Evolutionary conservation across 106 monocot species (phyloP).

Genomic region (Hemerocallis citrina): DNA sequence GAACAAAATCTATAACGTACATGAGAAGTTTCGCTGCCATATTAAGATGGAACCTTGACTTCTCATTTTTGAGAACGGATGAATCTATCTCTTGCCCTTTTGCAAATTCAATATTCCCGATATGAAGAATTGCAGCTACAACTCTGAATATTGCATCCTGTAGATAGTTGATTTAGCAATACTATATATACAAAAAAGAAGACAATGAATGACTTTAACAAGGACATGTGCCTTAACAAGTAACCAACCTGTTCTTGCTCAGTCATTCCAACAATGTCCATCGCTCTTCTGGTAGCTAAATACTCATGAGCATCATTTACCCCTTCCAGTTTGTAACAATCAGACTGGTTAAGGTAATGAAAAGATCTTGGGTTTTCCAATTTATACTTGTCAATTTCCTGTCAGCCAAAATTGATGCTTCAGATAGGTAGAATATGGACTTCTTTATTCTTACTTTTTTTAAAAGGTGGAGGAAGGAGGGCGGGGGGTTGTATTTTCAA

Average conservation of each 20-base stretch:
- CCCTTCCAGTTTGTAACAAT: constrained; percentile 46
- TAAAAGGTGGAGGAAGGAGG: too few species aligned
- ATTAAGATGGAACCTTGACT: constrained; percentile 79
- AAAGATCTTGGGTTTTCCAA: constrained; percentile 37
- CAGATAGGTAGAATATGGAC: not conserved
- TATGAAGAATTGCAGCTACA: constrained; percentile 89
- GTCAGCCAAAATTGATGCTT: constrained; percentile 6
- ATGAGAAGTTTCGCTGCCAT: constrained; percentile 72
- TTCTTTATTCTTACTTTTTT: too few species aligned
- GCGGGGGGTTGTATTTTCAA: too few species aligned
- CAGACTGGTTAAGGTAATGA: constrained; percentile 63
- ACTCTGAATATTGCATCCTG: constrained; percentile 95
- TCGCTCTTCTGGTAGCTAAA: constrained; percentile 58
- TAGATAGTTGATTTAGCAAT: constrained; percentile 5
- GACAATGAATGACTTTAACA: not conserved
- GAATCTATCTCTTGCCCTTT: constrained; percentile 79
- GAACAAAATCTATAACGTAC: constrained; percentile 25
- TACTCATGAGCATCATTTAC: constrained; percentile 59
- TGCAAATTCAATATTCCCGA: constrained; percentile 87
- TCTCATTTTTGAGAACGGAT: constrained; percentile 82
- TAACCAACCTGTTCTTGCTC: constrained; percentile 41
- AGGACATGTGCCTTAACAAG: not conserved
- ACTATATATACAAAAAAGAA: constrained; percentile 1
- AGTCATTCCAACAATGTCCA: constrained; percentile 69
- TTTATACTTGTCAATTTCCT: constrained; percentile 43